Conservation (phyloP, 352 stramenopile genomes). For the Globisporangium iwayamae region DNA sequence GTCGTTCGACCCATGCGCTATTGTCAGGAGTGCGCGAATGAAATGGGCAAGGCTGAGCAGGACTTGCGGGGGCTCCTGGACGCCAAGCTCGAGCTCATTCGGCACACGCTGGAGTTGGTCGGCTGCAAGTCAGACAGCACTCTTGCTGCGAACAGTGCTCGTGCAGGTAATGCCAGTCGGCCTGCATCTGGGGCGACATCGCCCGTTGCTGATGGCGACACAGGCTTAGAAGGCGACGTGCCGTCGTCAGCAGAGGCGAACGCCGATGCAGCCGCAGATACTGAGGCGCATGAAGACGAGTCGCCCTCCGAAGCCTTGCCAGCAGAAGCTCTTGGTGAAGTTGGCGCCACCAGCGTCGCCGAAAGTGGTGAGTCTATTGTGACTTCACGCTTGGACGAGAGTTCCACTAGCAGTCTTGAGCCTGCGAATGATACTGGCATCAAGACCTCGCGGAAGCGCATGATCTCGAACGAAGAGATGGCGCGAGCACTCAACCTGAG, state of each 20-base stretch:
- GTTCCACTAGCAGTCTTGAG: background rate
- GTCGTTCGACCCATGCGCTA: slow-evolving; percentile 37
- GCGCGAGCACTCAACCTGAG: slow-evolving; percentile 45
- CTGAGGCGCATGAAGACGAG: background rate
- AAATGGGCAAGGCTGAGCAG: slow-evolving; percentile 68
- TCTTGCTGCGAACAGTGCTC: background rate
- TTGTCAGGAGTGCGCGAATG: slow-evolving; percentile 69
- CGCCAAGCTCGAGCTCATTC: slow-evolving; percentile 60
- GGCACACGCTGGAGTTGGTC: slow-evolving; percentile 38
- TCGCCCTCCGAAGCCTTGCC: background rate
- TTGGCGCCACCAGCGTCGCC: too few species aligned
- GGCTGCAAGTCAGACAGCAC: background rate
- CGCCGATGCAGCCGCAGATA: background rate
- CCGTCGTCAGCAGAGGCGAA: background rate
- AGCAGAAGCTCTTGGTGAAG: background rate
- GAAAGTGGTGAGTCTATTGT: background rate
- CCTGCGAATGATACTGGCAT: background rate
- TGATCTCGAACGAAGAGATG: slow-evolving; percentile 41
- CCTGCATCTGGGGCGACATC: slow-evolving; percentile 4
- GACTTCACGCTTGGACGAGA: background rate
- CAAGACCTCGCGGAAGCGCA: slow-evolving; percentile 5
- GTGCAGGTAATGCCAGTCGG: background rate
- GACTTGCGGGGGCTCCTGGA: slow-evolving; percentile 60
- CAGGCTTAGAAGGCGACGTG: background rate
- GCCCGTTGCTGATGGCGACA: background rate